Percentiles rank a stretch among this genome's conserved stretches.
Conservation (phyloP, 352 stramenopile species). For the Pythium aphanidermatum region DNA sequence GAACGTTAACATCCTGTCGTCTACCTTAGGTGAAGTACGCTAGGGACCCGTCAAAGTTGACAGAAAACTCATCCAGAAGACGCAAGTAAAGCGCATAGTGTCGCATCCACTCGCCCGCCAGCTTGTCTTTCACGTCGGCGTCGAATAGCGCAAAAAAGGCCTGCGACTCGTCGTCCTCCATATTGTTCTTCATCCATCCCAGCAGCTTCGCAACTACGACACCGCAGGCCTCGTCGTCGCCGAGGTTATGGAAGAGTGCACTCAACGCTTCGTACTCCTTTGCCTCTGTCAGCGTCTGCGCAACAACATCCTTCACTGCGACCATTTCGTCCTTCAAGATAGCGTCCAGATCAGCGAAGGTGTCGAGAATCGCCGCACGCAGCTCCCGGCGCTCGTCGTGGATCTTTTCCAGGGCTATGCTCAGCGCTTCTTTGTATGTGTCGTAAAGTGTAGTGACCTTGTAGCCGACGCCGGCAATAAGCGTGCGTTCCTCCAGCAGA, state of each 20-base stretch:
- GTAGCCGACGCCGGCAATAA: conserved; percentile 47
- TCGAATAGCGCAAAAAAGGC: conserved; percentile 51
- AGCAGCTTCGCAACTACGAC: conserved; percentile 59
- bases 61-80: conserved; percentile 57
- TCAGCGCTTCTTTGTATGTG: conserved; percentile 44
- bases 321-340: conserved; percentile 45
- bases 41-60: conserved; percentile 50
- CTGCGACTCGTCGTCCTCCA: conserved; percentile 38
- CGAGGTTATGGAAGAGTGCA: conserved; percentile 53
- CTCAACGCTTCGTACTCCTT: conserved; percentile 62
- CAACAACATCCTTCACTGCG: conserved; percentile 45
- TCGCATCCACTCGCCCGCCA: conserved; percentile 67
- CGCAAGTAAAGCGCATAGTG: conserved; percentile 58
- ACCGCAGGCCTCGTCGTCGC: conserved; percentile 36
- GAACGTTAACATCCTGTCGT: background rate
- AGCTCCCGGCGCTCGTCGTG: conserved; percentile 44
- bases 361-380: conserved; percentile 30
- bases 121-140: conserved; percentile 38
- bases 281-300: conserved; percentile 39
- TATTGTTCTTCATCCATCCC: conserved; percentile 59
- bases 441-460: conserved; percentile 62
- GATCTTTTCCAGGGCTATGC: conserved; percentile 37
- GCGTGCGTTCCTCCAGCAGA: conserved; percentile 51
- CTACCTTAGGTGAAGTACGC: conserved; percentile 54
- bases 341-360: conserved; percentile 48